Percentiles rank a stretch among this genome's conserved stretches.
phyloP scores from a whole-genome alignment of 257 asterid genomes.

The Fraxinus americana region DNA sequence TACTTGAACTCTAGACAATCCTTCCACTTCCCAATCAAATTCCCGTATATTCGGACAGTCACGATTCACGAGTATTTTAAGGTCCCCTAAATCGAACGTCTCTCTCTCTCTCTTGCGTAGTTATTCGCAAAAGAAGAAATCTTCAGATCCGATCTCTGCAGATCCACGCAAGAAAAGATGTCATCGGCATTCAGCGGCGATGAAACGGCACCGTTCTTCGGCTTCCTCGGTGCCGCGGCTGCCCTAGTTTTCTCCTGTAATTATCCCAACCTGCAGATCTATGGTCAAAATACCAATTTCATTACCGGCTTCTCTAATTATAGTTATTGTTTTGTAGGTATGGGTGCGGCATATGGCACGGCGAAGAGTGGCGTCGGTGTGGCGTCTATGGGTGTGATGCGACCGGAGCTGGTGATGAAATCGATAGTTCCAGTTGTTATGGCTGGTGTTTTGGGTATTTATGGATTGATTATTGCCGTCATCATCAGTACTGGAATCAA shows the following conservation, averaged over 20 bases:
- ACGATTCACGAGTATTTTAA: not conserved
- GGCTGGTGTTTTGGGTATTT: slow-evolving; percentile 87
- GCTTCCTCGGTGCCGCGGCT: slow-evolving; percentile 81
- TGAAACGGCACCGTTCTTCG: slow-evolving; percentile 82
- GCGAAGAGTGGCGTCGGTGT: slow-evolving; percentile 86
- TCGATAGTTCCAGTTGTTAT: slow-evolving; percentile 82
- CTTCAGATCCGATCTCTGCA: slow-evolving; percentile 29
- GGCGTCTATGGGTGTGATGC: slow-evolving; percentile 82
- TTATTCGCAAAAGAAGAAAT: not conserved
- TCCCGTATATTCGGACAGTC: not conserved
- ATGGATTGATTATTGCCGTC: slow-evolving; percentile 74
- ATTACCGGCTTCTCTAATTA: not conserved
- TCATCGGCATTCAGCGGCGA: slow-evolving; percentile 69
- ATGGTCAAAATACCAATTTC: not conserved
- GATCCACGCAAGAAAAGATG: slow-evolving; percentile 35
- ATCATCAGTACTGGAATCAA: slow-evolving; percentile 73
- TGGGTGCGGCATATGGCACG: slow-evolving; percentile 81
- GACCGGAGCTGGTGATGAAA: slow-evolving; percentile 80
- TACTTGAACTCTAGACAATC: not conserved
- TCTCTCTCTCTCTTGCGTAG: not conserved
- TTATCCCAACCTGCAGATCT: slow-evolving; percentile 36
- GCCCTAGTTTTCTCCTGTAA: slow-evolving; percentile 79
- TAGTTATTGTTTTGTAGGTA: slow-evolving; percentile 37
- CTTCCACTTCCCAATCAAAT: not conserved
- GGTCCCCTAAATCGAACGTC: not conserved